Evolutionary conservation across 1,139 yeast species (phyloP), one percentile per base, ranked within the genome.

Genomic region (Wickerhamomyces sp.): DNA sequence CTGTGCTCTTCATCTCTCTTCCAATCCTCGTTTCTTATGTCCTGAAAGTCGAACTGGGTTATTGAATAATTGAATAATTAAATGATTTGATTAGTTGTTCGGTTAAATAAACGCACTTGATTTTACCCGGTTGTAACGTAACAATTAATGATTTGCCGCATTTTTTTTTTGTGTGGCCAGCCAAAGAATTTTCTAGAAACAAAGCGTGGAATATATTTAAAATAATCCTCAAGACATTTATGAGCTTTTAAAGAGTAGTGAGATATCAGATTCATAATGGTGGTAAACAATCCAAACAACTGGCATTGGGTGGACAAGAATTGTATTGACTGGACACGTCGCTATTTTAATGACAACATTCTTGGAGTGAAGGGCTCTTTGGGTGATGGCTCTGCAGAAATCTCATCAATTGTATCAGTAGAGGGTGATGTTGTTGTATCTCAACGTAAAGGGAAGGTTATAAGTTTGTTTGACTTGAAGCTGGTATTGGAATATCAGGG

Each of bases 271-370:
- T n/a, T n/a, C n/a, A n/a, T n/a, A 6, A 81, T 81, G 88, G 88
- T 78, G 37, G 78, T 81, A 33, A 79, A 79, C 58, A 81, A 81
- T 66, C 88, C 88, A 33, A 81, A 81, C 61, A 81, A 81, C 62
- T 81, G 88, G 98, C 98, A 92, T 72, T 92, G 98, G 98, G 97
- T 92, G 47, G 97, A 92, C 66, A 92, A 92, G 64, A 92, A 92
- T 72, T 92, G 98, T 66, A 74, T 90, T 45, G 81, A 77, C 47
- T 92, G 98, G 98, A 74, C 96, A 13, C 78, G 79, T 46, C 73
- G 75, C 34, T 92, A 90, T 62, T 86, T 92, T 60, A 63, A 67
- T 35, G 74, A 76, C 35, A 73, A 77, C 38, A 65, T 89, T 31
- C 67, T 68, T 10, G 81, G 81, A 2, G 49, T 78, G 33, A 47